Evolutionary conservation across 2,329 filamentous ascomycete genomes (phyloP).

Genomic region (Zelopaecilomyces penicillatus): DNA sequence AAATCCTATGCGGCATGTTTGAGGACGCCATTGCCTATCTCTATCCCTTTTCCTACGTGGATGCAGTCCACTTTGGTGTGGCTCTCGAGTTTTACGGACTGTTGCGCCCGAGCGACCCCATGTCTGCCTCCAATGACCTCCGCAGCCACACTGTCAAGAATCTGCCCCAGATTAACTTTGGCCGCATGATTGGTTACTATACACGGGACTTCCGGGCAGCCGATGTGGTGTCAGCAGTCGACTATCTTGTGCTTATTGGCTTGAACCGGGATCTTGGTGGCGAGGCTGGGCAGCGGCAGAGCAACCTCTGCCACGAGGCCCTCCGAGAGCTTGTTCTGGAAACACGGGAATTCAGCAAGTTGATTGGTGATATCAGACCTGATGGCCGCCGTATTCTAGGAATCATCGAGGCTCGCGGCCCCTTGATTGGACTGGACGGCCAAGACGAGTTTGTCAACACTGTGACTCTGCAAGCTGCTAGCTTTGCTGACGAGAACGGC

Average conservation of each 20-base stretch:
- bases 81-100: slow-evolving; percentile 84
- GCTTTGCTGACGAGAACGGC: slow-evolving; percentile 88
- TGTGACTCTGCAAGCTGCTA: slow-evolving; percentile 89
- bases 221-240: slow-evolving; percentile 79
- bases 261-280: slow-evolving; percentile 78
- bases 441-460: slow-evolving; percentile 79
- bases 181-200: slow-evolving; percentile 87
- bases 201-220: slow-evolving; percentile 92
- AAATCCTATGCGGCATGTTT: slow-evolving; percentile 84
- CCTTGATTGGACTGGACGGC: slow-evolving; percentile 69
- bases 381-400: slow-evolving; percentile 82
- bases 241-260: slow-evolving; percentile 87
- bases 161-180: slow-evolving; percentile 84
- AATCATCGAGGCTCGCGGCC: slow-evolving; percentile 76
- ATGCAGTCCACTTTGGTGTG: slow-evolving; percentile 90
- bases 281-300: slow-evolving; percentile 66
- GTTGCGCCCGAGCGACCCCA: slow-evolving; percentile 76
- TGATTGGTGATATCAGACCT: slow-evolving; percentile 82
- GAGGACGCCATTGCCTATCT: slow-evolving; percentile 89
- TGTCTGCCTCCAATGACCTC: slow-evolving; percentile 62
- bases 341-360: slow-evolving; percentile 86
- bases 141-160: slow-evolving; percentile 58
- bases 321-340: slow-evolving; percentile 93
- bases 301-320: slow-evolving; percentile 80
- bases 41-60: slow-evolving; percentile 84